Base-by-base conservation (phyloP, 768 basidiomycete genomes). In the Suillus cothurnatus region DNA sequence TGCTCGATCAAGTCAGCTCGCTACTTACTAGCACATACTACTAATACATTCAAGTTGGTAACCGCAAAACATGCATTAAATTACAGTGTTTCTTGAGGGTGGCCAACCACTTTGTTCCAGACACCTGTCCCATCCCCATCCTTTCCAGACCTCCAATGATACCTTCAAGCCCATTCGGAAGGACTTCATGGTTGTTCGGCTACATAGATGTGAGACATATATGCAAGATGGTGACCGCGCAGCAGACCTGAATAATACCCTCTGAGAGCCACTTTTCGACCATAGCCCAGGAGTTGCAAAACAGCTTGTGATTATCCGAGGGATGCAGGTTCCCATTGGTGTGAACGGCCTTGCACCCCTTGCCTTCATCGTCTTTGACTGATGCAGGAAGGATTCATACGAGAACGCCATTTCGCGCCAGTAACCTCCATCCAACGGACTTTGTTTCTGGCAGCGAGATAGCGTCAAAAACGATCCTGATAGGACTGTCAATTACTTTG, bases 121-220 rank as follows among this genome's bases (percentile, higher is more conserved):
- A 82, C 31, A 84, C 74, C 64, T 79, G 64, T 12, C 78, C 74
- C 5, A 67, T 66, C 69, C 70, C 71, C 69, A 85, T 55, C 64
- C 71, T 71, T 56, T 78, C 71, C 28, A 85, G 67, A 3, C 80
- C 82, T 15, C 60, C 74, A 0, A 64, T 49, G 14, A 85, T 75
- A 8, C 78, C 82, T 6, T 68, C 61, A 1, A 85, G 72, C 2
- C 84, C 84, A 26, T 72, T 68, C 0, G 78, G 74, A 17, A 85
- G 69, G n/a, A 82, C 70, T 68, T 85, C 79, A 7, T 77, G 66
- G 17, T 74, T 71, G 66, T 78, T 79, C 1, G 84, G 81, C 81
- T 80, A 56, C 26, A 67, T 2, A 31, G 17, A 23, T 53, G 38
- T 69, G 26, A 67, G 47, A 66, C 14, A 41, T 47, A 21, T 47